Percentiles rank a stretch among this genome's conserved stretches.
Conservation (phyloP, 73 alveolate species). For the Strombidium stylifer region DNA sequence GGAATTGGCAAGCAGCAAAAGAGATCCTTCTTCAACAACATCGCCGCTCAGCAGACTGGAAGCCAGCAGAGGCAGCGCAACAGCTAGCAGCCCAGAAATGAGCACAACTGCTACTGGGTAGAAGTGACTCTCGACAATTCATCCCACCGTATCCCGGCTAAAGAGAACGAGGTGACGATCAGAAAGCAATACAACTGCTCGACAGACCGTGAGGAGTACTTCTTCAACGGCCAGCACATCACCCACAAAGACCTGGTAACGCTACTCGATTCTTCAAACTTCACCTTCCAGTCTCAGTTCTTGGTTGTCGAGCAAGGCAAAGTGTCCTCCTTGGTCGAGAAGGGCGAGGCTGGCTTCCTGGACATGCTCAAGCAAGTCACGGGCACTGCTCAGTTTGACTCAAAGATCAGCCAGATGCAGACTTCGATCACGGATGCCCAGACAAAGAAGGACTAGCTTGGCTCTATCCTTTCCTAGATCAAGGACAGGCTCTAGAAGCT, state of each 20-base stretch:
- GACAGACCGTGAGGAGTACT: slow-evolving; percentile 67
- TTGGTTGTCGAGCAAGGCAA: slow-evolving; percentile 82
- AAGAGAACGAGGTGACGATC: slow-evolving; percentile 62
- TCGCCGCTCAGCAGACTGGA: too few relatives aligned
- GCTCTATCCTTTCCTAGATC: slow-evolving; percentile 12
- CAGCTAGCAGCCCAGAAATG: neutral
- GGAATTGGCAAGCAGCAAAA: slow-evolving; percentile 78
- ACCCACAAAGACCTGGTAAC: slow-evolving; percentile 73
- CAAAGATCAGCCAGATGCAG: slow-evolving; percentile 22
- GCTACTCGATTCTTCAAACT: slow-evolving; percentile 83
- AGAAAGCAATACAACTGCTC: slow-evolving; percentile 64
- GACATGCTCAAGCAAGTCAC: slow-evolving; percentile 72
- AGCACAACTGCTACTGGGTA: slow-evolving; percentile 25
- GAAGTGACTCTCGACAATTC: slow-evolving; percentile 79
- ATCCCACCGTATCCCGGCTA: slow-evolving; percentile 70
- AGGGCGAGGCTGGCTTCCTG: slow-evolving; percentile 75
- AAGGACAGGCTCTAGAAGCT: slow-evolving; percentile 22
- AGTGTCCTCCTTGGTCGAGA: slow-evolving; percentile 63
- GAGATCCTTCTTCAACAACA: slow-evolving; percentile 61
- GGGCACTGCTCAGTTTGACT: slow-evolving; percentile 76
- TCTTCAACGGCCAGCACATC: slow-evolving; percentile 70
- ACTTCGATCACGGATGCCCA: neutral
- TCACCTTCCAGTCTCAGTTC: slow-evolving; percentile 60
- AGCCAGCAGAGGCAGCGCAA: too few relatives aligned
- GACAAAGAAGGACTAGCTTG: slow-evolving; percentile 29